Percentiles rank a stretch among this genome's conserved stretches.
phyloP scores from a whole-genome alignment of 371 early-diverging fungal species.

The Apophysomyces trapeziformis region DNA sequence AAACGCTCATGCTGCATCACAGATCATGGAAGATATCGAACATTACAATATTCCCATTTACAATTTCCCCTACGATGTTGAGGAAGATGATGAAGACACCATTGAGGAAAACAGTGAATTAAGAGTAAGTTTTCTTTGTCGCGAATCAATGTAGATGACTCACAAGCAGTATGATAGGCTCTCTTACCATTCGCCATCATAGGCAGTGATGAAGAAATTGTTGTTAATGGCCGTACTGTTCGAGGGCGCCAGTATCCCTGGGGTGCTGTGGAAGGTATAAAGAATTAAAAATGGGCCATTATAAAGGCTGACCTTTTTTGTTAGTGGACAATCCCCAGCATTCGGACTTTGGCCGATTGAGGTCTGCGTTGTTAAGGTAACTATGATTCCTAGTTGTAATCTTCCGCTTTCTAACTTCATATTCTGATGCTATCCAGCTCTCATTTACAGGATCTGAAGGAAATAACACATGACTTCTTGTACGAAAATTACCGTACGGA shows the following conservation, averaged over 20 bases:
- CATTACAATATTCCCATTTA: constrained; percentile 92
- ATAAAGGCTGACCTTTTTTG: neutral
- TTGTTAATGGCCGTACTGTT: constrained; percentile 73
- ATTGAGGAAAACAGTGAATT: constrained; percentile 96
- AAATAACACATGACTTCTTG: constrained; percentile 81
- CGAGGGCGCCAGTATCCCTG: constrained; percentile 99
- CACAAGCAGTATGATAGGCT: constrained; percentile 44
- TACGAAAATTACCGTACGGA: constrained; percentile 94
- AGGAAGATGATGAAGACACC: constrained; percentile 91
- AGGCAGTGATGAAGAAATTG: constrained; percentile 93
- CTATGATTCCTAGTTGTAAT: neutral
- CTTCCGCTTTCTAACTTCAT: neutral
- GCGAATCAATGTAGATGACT: neutral
- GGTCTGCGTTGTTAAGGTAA: constrained; percentile 86
- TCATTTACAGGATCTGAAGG: constrained; percentile 94
- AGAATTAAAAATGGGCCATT: constrained; percentile 3
- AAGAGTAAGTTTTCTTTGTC: constrained; percentile 44
- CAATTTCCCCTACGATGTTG: constrained; percentile 78
- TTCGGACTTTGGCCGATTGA: constrained; percentile 96
- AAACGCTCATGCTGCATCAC: constrained; percentile 2
- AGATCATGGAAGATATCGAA: constrained; percentile 92
- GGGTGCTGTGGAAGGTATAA: constrained; percentile 93
- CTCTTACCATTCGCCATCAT: constrained; percentile 97
- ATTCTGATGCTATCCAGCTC: constrained; percentile 56
- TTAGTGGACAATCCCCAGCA: constrained; percentile 84